phyloP scores from a whole-genome alignment of 164 flowering plant genomes.

The Stephania japonica region DNA sequence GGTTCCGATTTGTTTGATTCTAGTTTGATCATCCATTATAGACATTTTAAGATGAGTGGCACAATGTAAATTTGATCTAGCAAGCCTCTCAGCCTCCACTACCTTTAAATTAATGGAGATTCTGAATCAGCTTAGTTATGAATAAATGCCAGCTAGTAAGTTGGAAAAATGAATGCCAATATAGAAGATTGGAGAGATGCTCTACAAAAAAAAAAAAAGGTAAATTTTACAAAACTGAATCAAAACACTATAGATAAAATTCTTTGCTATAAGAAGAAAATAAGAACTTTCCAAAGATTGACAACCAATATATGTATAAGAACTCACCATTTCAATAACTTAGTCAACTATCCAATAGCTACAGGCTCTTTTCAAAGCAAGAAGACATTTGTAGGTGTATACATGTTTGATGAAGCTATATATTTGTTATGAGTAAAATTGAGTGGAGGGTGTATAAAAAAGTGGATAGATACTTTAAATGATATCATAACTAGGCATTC shows the following conservation, averaged over 20 bases:
- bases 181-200: not conserved
- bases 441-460: not conserved
- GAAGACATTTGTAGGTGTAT: not conserved
- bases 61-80: conserved; percentile 74
- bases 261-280: not conserved
- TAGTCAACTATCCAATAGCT: no score
- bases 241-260: not conserved
- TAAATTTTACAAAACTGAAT: not conserved
- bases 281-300: not conserved
- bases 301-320: not conserved
- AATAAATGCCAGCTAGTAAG: not conserved
- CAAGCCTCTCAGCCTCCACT: conserved; percentile 69
- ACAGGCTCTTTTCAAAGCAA: no score
- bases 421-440: not conserved
- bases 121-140: not conserved
- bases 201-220: not conserved
- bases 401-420: not conserved
- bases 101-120: conserved; percentile 41
- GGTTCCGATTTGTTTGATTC: no score
- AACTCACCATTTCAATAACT: no score
- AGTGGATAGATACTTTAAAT: not conserved
- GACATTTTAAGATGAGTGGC: conserved; percentile 40
- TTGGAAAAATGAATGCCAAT: no score
- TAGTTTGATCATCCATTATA: conserved; percentile 42
- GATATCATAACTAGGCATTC: no score